Evolutionary conservation across 306 rosid genomes (phyloP).

Genomic region (Sechiopsis laciniata): DNA sequence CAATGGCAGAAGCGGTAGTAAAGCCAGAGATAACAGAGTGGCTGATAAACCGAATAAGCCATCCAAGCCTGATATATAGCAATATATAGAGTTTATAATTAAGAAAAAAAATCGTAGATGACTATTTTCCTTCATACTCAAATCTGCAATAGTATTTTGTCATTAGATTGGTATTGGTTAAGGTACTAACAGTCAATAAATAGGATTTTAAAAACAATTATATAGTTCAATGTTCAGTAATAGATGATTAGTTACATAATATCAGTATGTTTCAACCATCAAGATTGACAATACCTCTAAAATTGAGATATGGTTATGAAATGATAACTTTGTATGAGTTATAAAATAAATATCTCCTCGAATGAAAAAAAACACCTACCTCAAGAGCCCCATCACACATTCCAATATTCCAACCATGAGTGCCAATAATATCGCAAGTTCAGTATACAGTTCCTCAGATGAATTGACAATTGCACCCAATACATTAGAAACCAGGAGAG

Average conservation of each 20-base stretch:
- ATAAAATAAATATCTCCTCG: background rate
- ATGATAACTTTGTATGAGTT: background rate
- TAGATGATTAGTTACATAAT: background rate
- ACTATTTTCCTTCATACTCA: background rate
- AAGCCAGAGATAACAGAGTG: conserved; percentile 99
- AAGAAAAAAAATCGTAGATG: conserved; percentile 18
- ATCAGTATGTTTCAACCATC: background rate
- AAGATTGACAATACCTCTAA: background rate
- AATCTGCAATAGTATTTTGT: background rate
- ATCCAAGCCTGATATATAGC: conserved; percentile 75
- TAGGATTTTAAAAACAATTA: too few species aligned
- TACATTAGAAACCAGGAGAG: conserved; percentile 83
- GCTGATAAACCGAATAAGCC: conserved; percentile 94
- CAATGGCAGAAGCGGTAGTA: conserved; percentile 89
- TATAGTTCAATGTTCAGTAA: too few species aligned
- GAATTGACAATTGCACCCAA: conserved; percentile 69
- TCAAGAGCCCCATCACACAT: conserved; percentile 87
- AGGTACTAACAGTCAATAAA: background rate
- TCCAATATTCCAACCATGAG: conserved; percentile 95
- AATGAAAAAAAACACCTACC: conserved; percentile 40
- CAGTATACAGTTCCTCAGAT: conserved; percentile 66
- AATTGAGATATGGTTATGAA: conserved; percentile 6
- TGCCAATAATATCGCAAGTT: conserved; percentile 80
- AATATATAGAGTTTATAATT: conserved; percentile 12
- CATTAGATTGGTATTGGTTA: background rate